phyloP scores from a whole-genome alignment of 169 alveolate species.

The Babesia caballi region DNA sequence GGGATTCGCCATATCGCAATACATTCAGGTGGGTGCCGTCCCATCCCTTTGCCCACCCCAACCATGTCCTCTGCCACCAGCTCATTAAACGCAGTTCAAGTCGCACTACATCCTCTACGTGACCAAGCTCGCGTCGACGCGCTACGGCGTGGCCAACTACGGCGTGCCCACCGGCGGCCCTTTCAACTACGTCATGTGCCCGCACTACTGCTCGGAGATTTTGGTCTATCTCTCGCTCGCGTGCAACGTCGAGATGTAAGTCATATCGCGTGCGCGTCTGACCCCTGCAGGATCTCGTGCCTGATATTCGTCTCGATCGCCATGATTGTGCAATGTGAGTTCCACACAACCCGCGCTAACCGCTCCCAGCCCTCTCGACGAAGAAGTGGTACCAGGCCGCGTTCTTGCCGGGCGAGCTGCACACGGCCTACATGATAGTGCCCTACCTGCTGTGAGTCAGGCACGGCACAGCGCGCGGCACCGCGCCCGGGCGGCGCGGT shows the following conservation, averaged over 20 bases:
- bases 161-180: slow-evolving; percentile 77
- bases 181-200: slow-evolving; percentile 76
- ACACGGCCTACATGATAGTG: slow-evolving; percentile 24
- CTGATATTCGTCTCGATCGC: slow-evolving; percentile 30
- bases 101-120: slow-evolving; percentile 38
- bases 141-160: slow-evolving; percentile 52
- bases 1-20: slow-evolving; percentile 5
- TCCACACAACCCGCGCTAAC: neutral
- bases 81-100: slow-evolving; percentile 26
- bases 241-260: slow-evolving; percentile 56
- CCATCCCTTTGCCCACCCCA: neutral
- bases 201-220: slow-evolving; percentile 81
- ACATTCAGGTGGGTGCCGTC: slow-evolving; percentile 1
- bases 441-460: slow-evolving; percentile 39
- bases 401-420: slow-evolving; percentile 32
- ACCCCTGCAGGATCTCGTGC: slow-evolving; percentile 33
- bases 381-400: slow-evolving; percentile 38
- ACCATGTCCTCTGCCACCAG: neutral
- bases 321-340: slow-evolving; percentile 23
- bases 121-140: slow-evolving; percentile 9
- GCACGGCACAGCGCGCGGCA: slow-evolving; percentile 37
- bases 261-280: neutral
- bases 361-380: slow-evolving; percentile 13
- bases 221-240: slow-evolving; percentile 70
- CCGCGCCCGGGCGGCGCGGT: slow-evolving; percentile 42